A percentile compares a stretch with the other conserved stretches of the same genome.
These are phyloP conservation scores for Erucastrum elatum DNA, from an alignment of 345 rosid species.

Conservation along the genomic window DNA sequence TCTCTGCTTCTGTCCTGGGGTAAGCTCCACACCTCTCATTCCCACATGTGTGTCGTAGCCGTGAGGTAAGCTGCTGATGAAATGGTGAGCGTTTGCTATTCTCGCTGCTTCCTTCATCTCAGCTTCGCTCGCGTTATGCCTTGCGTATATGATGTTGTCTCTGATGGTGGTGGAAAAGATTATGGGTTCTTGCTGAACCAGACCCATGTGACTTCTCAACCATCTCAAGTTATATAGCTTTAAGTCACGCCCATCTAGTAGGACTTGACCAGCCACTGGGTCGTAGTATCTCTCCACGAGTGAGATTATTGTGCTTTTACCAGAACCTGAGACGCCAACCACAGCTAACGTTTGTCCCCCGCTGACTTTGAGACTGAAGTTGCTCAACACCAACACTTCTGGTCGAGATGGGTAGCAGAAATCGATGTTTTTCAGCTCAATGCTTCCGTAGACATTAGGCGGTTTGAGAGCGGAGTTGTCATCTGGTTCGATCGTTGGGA, in stretches of 20 bases:
- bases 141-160: slow-evolving; percentile 95
- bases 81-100: slow-evolving; percentile 99
- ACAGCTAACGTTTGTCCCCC: slow-evolving; percentile 99
- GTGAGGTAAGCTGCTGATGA: slow-evolving; percentile 94
- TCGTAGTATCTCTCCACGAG: slow-evolving; percentile 93
- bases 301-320: slow-evolving; percentile 97
- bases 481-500: slow-evolving; percentile 97
- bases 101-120: slow-evolving; percentile 99
- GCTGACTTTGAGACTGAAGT: slow-evolving; percentile 90
- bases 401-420: slow-evolving; percentile 95
- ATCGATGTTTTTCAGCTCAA: slow-evolving; percentile 91
- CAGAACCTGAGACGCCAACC: slow-evolving; percentile 99
- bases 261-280: slow-evolving; percentile 96
- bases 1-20: slow-evolving; percentile 99
- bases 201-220: slow-evolving; percentile 94
- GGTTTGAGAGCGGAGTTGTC: slow-evolving; percentile 86
- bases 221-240: slow-evolving; percentile 87
- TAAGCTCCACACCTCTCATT: slow-evolving; percentile 97
- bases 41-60: slow-evolving; percentile 98
- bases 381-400: slow-evolving; percentile 86
- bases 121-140: slow-evolving; percentile 96
- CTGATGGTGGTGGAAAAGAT: slow-evolving; percentile 93
- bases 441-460: slow-evolving; percentile 93
- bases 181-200: slow-evolving; percentile 96
- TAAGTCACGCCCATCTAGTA: slow-evolving; percentile 88